A percentile compares a stretch with the other conserved stretches of the same genome.
These are phyloP conservation scores for Blastobotrys petasosporus DNA, from an alignment of 1,139 yeast species.

Conservation along the genomic window DNA sequence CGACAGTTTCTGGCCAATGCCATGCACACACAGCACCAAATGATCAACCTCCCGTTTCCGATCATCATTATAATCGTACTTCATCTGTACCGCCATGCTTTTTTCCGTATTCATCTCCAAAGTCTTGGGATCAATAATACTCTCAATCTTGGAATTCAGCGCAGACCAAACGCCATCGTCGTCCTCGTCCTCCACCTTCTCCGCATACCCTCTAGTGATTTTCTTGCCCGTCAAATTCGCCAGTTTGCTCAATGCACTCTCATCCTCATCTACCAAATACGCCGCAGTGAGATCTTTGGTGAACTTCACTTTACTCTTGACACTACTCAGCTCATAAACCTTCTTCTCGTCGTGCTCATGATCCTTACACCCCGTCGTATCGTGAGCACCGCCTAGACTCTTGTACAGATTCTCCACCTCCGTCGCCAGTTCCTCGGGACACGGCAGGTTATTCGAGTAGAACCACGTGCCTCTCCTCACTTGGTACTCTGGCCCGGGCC, in stretches of 20 bases:
- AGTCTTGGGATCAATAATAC: constrained; percentile 3
- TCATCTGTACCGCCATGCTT: constrained; percentile 25
- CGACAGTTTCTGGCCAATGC: constrained; percentile 83
- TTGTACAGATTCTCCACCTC: constrained; percentile 56
- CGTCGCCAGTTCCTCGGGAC: constrained; percentile 45
- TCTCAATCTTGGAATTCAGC: constrained; percentile 5
- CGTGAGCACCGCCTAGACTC: constrained; percentile 19
- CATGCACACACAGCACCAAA: constrained; percentile 76
- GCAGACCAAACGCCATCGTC: constrained; percentile 3
- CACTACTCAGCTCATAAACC: constrained; percentile 3
- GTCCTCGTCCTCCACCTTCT: constrained; percentile 7
- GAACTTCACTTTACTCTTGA: constrained; percentile 9
- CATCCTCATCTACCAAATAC: constrained; percentile 11
- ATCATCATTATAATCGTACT: constrained; percentile 23
- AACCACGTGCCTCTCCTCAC: constrained; percentile 89
- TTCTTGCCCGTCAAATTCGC: constrained; percentile 9
- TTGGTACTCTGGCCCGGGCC: constrained; percentile 86
- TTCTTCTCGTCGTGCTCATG: constrained; percentile 7
- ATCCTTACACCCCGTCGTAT: not conserved
- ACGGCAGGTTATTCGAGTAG: constrained; percentile 45
- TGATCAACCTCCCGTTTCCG: constrained; percentile 59
- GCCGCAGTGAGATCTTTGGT: constrained; percentile 13
- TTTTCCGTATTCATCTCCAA: constrained; percentile 7
- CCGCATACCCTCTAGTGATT: constrained; percentile 21
- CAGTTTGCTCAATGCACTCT: constrained; percentile 1